Evolutionary conservation across 441 rosid species (phyloP).

Genomic region (Arabidopsis hybrid): DNA sequence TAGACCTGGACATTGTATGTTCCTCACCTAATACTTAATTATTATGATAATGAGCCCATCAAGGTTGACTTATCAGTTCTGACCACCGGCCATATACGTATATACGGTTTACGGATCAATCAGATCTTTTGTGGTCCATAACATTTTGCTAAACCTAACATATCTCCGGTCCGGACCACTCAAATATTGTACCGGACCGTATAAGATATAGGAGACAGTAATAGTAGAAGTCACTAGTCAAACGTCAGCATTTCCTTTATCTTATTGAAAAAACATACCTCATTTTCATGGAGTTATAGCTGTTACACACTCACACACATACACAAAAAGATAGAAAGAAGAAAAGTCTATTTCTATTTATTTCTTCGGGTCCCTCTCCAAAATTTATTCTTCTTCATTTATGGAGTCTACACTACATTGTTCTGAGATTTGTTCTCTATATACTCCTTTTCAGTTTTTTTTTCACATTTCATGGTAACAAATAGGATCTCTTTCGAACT

Average conservation of each 20-base stretch:
- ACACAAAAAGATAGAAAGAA: slow-evolving; percentile 7
- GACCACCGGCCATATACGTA: slow-evolving; percentile 44
- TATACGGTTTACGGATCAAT: slow-evolving; percentile 38
- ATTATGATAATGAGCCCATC: slow-evolving; percentile 41
- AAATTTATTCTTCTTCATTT: slow-evolving; percentile 41
- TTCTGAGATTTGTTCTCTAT: slow-evolving; percentile 7
- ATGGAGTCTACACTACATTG: slow-evolving; percentile 30
- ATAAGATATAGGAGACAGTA: slow-evolving; percentile 34
- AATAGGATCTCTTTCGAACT: slow-evolving; percentile 16
- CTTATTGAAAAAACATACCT: slow-evolving; percentile 24
- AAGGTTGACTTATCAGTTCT: slow-evolving; percentile 40
- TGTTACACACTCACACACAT: slow-evolving; percentile 42
- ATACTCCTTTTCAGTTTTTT: not conserved
- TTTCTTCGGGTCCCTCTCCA: slow-evolving; percentile 36
- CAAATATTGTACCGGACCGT: slow-evolving; percentile 46
- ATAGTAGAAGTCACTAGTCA: slow-evolving; percentile 42
- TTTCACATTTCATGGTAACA: slow-evolving; percentile 38
- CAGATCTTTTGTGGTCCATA: slow-evolving; percentile 45
- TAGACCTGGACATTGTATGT: slow-evolving; percentile 41
- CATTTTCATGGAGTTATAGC: slow-evolving; percentile 43
- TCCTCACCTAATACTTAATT: slow-evolving; percentile 29
- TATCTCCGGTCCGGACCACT: slow-evolving; percentile 42
- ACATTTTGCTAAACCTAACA: slow-evolving; percentile 40
- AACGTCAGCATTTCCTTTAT: slow-evolving; percentile 39
- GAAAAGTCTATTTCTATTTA: slow-evolving; percentile 36